phyloP scores from a whole-genome alignment of 352 stramenopile species.

The Thalassiosira mediterranea region DNA sequence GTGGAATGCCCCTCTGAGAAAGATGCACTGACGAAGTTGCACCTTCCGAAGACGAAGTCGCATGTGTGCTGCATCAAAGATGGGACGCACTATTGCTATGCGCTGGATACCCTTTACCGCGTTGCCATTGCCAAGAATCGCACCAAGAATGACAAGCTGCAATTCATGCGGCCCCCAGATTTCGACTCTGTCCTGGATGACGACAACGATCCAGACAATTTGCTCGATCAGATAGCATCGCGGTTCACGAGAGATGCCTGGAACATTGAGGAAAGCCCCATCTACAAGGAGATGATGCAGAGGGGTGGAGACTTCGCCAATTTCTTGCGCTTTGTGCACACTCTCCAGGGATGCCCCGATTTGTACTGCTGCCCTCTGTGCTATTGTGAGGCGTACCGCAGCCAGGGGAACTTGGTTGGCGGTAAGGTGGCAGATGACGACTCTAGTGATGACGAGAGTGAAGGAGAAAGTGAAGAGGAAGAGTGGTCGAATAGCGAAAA shows the following conservation, averaged over 20 bases:
- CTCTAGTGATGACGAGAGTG: constrained; percentile 23
- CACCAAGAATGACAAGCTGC: constrained; percentile 21
- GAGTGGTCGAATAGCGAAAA: no score
- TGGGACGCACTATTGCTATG: constrained; percentile 68
- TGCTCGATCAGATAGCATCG: constrained; percentile 79
- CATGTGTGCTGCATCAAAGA: constrained; percentile 79
- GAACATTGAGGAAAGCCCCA: constrained; percentile 47
- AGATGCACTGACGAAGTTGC: constrained; percentile 72
- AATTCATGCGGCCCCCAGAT: constrained; percentile 78
- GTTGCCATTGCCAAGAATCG: constrained; percentile 57
- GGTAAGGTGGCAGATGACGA: constrained; percentile 44
- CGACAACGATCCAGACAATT: constrained; percentile 39
- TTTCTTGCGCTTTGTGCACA: constrained; percentile 53
- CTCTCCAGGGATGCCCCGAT: constrained; percentile 69
- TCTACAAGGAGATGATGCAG: constrained; percentile 52
- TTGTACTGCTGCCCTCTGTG: constrained; percentile 79
- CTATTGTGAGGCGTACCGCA: constrained; percentile 65
- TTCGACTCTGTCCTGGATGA: constrained; percentile 75
- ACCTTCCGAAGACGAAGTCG: constrained; percentile 48
- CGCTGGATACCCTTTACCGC: constrained; percentile 71
- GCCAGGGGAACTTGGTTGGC: constrained; percentile 32
- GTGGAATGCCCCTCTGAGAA: constrained; percentile 57
- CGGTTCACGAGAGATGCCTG: constrained; percentile 68
- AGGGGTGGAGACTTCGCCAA: neutral
- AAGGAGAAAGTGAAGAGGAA: constrained; percentile 16